These are phyloP conservation scores for Rhizoclosmatium globosum DNA, from an alignment of 192 early-diverging fungal genomes.

Conservation along the genomic window DNA sequence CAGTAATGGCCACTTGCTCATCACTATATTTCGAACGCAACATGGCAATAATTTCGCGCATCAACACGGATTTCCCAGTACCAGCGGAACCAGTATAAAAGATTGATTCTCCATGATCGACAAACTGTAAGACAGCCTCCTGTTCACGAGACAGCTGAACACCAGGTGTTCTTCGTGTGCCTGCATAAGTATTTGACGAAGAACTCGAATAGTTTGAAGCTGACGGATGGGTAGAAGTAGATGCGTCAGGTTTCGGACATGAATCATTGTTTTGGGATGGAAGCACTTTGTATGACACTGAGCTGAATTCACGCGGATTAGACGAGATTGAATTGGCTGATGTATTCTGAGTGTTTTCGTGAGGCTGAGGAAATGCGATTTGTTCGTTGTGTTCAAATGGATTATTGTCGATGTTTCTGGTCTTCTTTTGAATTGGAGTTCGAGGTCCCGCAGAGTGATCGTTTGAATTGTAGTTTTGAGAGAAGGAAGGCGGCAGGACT, in stretches of 20 bases:
- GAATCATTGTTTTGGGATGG: too few species aligned
- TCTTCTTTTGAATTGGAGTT: too few species aligned
- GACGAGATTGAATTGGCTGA: too few species aligned
- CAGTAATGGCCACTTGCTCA: slow-evolving; percentile 61
- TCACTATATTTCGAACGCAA: slow-evolving; percentile 23
- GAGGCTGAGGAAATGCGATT: too few species aligned
- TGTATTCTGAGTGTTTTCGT: too few species aligned
- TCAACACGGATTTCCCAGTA: slow-evolving; percentile 52
- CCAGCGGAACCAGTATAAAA: slow-evolving; percentile 71
- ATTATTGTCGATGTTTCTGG: too few species aligned
- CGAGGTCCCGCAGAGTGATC: too few species aligned
- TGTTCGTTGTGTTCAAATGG: too few species aligned
- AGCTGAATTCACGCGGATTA: background rate
- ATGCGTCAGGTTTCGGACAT: too few species aligned
- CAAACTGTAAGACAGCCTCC: slow-evolving; percentile 42
- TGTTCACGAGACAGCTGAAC: slow-evolving; percentile 31
- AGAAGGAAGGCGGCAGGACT: too few species aligned
- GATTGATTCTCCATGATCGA: slow-evolving; percentile 47
- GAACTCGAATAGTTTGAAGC: background rate
- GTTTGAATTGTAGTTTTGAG: too few species aligned
- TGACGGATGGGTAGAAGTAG: slow-evolving; percentile 1
- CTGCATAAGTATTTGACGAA: background rate
- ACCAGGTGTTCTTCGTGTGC: background rate
- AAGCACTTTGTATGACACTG: background rate
- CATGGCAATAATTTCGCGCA: slow-evolving; percentile 53